Percentiles rank a stretch among this genome's conserved stretches.
Evolutionary conservation across 2,329 filamentous ascomycete species (phyloP).

Genomic region (Cordyceps sp.): DNA sequence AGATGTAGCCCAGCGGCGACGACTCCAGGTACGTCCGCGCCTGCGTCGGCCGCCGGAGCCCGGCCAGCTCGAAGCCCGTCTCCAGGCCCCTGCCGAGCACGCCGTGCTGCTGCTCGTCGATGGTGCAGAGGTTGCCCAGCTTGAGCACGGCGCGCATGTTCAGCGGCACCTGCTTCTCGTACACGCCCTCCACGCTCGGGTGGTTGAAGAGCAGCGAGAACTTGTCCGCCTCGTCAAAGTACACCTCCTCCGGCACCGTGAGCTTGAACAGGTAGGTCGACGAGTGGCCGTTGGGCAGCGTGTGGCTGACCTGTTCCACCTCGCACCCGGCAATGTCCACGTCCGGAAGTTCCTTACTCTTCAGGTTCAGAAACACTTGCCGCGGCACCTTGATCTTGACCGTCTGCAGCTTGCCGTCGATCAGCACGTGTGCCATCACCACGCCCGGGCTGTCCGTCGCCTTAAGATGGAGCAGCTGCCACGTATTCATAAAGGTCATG

Average conservation of each 20-base stretch:
- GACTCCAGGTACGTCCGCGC: constrained; percentile 55
- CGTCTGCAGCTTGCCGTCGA: constrained; percentile 79
- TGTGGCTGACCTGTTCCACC: constrained; percentile 87
- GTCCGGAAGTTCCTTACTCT: constrained; percentile 71
- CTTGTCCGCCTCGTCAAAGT: constrained; percentile 70
- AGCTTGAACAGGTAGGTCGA: constrained; percentile 92
- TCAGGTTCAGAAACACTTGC: constrained; percentile 82
- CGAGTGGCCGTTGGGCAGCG: constrained; percentile 83
- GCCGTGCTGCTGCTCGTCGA: constrained; percentile 79
- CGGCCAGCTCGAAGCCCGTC: constrained; percentile 75
- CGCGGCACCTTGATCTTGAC: constrained; percentile 81
- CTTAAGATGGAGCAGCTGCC: constrained; percentile 83
- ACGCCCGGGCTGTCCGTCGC: constrained; percentile 73
- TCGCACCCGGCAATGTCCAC: constrained; percentile 73
- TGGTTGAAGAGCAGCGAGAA: constrained; percentile 77
- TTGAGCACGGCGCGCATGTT: constrained; percentile 77
- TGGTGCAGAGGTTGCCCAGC: constrained; percentile 79
- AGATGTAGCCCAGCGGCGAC: constrained; percentile 66
- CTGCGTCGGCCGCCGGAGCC: constrained; percentile 53
- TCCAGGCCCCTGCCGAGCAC: constrained; percentile 87
- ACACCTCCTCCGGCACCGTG: constrained; percentile 74
- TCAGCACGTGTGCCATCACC: constrained; percentile 77
- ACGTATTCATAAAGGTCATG: constrained; percentile 75
- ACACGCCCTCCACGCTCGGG: constrained; percentile 89
- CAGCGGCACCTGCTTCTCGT: constrained; percentile 83